A percentile compares a stretch with the other conserved stretches of the same genome.
Evolutionary conservation across 495 filamentous ascomycete genomes (phyloP).

Genomic region (Diplogelasinospora grovesii): DNA sequence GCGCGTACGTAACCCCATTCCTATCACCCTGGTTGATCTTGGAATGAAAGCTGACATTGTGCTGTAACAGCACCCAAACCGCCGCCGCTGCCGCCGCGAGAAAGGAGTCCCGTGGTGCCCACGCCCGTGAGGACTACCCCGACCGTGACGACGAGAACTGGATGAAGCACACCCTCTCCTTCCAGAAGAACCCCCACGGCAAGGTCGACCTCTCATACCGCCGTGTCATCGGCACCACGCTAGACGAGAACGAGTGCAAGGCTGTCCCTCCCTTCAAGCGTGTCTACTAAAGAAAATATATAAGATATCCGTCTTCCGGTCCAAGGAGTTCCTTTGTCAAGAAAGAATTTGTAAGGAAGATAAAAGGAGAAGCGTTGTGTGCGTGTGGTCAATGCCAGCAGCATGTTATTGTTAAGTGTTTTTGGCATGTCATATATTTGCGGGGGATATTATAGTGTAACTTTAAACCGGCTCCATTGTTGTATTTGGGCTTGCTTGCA

Average conservation of each 20-base stretch:
- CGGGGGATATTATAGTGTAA: no score
- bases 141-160: slow-evolving; percentile 89
- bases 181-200: slow-evolving; percentile 83
- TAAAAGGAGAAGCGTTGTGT: no score
- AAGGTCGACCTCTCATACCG: slow-evolving; percentile 73
- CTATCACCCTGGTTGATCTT: neutral
- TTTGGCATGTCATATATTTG: no score
- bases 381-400: no score
- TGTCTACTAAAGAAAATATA: slow-evolving; percentile 52
- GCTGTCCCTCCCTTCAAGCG: slow-evolving; percentile 82
- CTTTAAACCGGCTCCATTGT: no score
- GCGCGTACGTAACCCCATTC: slow-evolving; percentile 68
- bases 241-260: slow-evolving; percentile 88
- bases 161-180: slow-evolving; percentile 98
- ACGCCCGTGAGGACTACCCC: slow-evolving; percentile 91
- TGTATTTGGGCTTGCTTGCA: no score
- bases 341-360: no score
- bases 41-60: slow-evolving; percentile 17
- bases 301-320: no score
- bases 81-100: slow-evolving; percentile 77
- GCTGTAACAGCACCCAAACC: slow-evolving; percentile 60
- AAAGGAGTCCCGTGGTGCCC: slow-evolving; percentile 91
- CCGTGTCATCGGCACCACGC: slow-evolving; percentile 64
- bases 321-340: neutral
- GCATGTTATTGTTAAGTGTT: no score